These are phyloP conservation scores for Hypoxylon sp. DNA, from an alignment of 2,329 filamentous ascomycete species.

Conservation along the genomic window DNA sequence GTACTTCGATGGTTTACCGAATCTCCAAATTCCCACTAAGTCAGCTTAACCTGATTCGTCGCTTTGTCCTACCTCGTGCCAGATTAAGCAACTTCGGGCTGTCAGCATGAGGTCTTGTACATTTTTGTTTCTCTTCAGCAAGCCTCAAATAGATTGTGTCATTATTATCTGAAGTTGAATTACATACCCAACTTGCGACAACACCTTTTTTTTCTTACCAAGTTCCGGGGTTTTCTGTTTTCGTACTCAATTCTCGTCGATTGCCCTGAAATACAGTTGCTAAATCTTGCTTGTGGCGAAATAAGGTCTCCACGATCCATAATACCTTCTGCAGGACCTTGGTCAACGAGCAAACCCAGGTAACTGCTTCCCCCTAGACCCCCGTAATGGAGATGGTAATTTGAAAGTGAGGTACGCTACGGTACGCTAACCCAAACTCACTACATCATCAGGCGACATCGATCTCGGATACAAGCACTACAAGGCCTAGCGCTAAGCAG, in stretches of 20 bases:
- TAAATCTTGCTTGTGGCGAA: conserved; percentile 16
- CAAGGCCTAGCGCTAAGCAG: conserved; percentile 30
- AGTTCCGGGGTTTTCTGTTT: conserved; percentile 36
- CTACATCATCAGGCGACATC: conserved; percentile 47
- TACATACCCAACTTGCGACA: conserved; percentile 18
- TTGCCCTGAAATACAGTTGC: conserved; percentile 1
- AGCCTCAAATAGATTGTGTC: conserved; percentile 42
- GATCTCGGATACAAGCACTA: conserved; percentile 43
- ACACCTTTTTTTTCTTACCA: conserved; percentile 23
- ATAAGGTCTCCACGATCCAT: conserved; percentile 12
- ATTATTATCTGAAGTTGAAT: conserved; percentile 35
- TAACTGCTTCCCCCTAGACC: conserved; percentile 16
- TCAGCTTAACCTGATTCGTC: conserved; percentile 41
- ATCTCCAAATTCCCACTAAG: conserved; percentile 14
- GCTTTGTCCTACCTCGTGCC: conserved; percentile 47
- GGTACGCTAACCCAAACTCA: conserved; percentile 38
- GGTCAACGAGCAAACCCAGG: background rate
- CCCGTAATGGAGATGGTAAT: conserved; percentile 32
- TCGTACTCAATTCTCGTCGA: conserved; percentile 10
- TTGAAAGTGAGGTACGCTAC: conserved; percentile 34
- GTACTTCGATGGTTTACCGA: conserved; percentile 26
- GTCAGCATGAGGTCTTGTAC: conserved; percentile 27
- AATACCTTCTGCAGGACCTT: background rate
- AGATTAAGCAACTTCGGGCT: conserved; percentile 44
- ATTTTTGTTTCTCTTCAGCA: conserved; percentile 14